Conservation (phyloP, 345 rosid species). For the Triadica sebifera region DNA sequence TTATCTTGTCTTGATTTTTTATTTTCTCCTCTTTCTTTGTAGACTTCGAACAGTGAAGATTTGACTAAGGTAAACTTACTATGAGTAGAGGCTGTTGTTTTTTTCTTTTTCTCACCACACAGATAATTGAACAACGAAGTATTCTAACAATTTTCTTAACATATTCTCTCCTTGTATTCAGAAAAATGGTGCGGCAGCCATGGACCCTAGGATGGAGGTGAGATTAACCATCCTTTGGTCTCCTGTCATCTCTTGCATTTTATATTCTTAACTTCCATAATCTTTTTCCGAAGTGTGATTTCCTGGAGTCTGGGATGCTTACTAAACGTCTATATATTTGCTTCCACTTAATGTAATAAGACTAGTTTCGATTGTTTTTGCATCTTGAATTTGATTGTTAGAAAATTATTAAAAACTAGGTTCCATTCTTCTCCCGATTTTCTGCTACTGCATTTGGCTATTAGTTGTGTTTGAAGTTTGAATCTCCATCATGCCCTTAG, state of each 20-base stretch:
- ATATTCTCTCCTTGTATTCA: constrained; percentile 3
- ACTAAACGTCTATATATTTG: not conserved
- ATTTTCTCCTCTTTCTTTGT: not conserved
- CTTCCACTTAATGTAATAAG: not conserved
- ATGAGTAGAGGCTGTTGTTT: not conserved
- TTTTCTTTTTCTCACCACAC: not conserved
- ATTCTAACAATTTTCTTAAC: not conserved
- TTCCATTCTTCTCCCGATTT: not conserved
- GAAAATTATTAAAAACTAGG: not conserved
- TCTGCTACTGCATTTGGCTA: too few relatives aligned
- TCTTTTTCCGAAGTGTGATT: too few relatives aligned
- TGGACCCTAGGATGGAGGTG: constrained; percentile 53
- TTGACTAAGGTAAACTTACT: constrained; percentile 14
- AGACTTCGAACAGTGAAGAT: constrained; percentile 12
- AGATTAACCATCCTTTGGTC: constrained; percentile 18
- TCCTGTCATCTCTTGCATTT: not conserved
- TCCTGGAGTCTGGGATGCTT: too few relatives aligned
- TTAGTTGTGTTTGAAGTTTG: not conserved
- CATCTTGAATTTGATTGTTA: not conserved
- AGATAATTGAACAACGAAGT: not conserved
- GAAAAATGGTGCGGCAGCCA: not conserved
- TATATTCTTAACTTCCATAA: not conserved
- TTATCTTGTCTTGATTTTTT: not conserved
- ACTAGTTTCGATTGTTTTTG: not conserved
- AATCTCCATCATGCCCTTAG: not conserved